Evolutionary conservation across 2,329 filamentous ascomycete species (phyloP), one percentile per base, ranked within the genome.

Genomic region (Microcera coccophila): DNA sequence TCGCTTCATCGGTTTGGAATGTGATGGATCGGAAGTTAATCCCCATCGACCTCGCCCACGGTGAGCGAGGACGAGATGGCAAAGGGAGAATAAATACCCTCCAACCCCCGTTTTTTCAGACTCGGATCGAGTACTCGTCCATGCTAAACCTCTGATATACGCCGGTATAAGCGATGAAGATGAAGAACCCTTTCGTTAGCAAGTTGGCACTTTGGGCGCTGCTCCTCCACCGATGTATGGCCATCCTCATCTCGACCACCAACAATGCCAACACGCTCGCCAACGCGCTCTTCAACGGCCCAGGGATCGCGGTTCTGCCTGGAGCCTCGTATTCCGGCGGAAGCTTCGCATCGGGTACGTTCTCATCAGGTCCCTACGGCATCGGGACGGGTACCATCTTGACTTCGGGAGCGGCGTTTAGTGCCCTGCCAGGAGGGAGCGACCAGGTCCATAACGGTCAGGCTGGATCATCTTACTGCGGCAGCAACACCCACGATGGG

Each of bases 301-400:
- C 7, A 9, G 15, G 32, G 3, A 45, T 45, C 10, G 9, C 48
- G 15, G 39, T 39, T 4, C 12, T 50, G 15, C 0, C 39, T 4
- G 11, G 20, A 10, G 45, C 48, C 4, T 14, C 12, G 2, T 50
- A 39, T 31, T 34, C 19, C 10, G 42, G 48, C 12, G 31, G 45
- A 16, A 14, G 24, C 4, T 9, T 5, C 3, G 36, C 31, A 22
- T 36, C 42, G 3, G 48, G 45, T 3, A 48, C 42, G 3, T 50
- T 48, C 8, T 10, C 11, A 2, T 28, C 48, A 19, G 48, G 48
- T 1, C 48, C 45, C 3, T 48, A 43, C 21, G 48, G 48, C 10
- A 44, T 50, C 20, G 37, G 40, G 12, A 39, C 7, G 7, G 48
- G 48, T 12, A 38, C 1, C 2, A 45, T 50, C 10, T 20, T 50